Evolutionary conservation across 768 basidiomycete genomes (phyloP), one percentile per base, ranked within the genome.

Genomic region (Hygrocybe coccinea): DNA sequence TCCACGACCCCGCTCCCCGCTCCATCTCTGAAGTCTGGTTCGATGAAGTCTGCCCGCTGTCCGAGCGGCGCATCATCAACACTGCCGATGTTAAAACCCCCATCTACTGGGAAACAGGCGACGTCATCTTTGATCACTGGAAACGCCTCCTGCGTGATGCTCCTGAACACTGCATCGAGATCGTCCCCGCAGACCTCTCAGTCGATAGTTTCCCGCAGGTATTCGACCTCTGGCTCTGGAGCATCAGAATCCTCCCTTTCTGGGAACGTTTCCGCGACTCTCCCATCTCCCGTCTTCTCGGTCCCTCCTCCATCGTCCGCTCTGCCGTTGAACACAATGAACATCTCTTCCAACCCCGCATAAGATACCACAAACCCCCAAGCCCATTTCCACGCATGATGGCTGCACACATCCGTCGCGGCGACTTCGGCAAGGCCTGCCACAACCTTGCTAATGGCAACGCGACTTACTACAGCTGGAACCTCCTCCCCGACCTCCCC

Each of bases 371-470:
- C n/a, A n/a, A n/a, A n/a, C n/a, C n/a, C n/a, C n/a, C n/a, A n/a
- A 64, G 71, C 59, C 74, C 65, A 43, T 85, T 65, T 64, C 73
- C 65, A 66, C 73, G 69, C 35, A 76, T 79, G 66, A 62, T 82
- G n/a, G 80, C 79, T 0, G 67, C 81, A 41, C 81, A 82, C 59
- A 57, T 80, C 10, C 74, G 81, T 7, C 71, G 81, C 5, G 81
- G 81, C 5, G 81, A 82, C 62, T 83, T 68, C 60, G 66, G 74
- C 50, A 63, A 70, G 14, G 69, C 72, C 0, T 82, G 81, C 59
- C 43, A 65, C 8, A 56, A 64, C n/a, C 71, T 81, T 14, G 74
- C 75, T 1, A 69, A 62, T 8, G 76, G 72, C 70, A 74, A 71
- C 46, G 71, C 77, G 36, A 74, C 71, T 0, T 82, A 74, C 59